Conservation (phyloP, 306 rosid species). For the Glycine latifolia region DNA sequence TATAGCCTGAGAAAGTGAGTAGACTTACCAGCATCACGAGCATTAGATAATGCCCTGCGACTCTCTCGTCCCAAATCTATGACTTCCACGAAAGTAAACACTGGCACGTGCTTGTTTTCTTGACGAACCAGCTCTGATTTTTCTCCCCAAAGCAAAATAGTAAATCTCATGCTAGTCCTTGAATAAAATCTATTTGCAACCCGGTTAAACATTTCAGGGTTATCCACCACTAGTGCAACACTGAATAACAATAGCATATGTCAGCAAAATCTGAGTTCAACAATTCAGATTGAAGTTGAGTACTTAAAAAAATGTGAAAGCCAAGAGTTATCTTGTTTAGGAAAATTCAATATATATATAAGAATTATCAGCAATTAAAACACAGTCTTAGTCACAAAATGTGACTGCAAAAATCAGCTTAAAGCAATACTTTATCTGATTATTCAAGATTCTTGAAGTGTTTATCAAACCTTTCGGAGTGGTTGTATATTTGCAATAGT, state of each 20-base stretch:
- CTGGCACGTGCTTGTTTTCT: slow-evolving; percentile 54
- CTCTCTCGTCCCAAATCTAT: slow-evolving; percentile 72
- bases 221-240: slow-evolving; percentile 89
- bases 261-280: slow-evolving; percentile 29
- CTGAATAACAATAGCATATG: slow-evolving; percentile 54
- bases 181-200: slow-evolving; percentile 68
- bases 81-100: slow-evolving; percentile 70
- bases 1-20: slow-evolving; percentile 7
- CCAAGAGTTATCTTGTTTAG: neutral
- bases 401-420: slow-evolving; percentile 3
- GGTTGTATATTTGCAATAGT: slow-evolving; percentile 81
- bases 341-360: neutral
- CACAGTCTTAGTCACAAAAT: slow-evolving; percentile 2
- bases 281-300: slow-evolving; percentile 33
- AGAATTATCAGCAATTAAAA: neutral
- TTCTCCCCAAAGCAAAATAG: slow-evolving; percentile 95
- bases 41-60: slow-evolving; percentile 57
- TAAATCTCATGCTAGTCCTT: slow-evolving; percentile 67
- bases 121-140: slow-evolving; percentile 62
- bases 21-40: slow-evolving; percentile 70
- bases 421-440: neutral
- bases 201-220: slow-evolving; percentile 78
- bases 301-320: slow-evolving; percentile 20
- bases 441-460: neutral
- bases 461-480: slow-evolving; percentile 81